phyloP scores from a whole-genome alignment of 139 green algal species.

The Haematococcus sp. region DNA sequence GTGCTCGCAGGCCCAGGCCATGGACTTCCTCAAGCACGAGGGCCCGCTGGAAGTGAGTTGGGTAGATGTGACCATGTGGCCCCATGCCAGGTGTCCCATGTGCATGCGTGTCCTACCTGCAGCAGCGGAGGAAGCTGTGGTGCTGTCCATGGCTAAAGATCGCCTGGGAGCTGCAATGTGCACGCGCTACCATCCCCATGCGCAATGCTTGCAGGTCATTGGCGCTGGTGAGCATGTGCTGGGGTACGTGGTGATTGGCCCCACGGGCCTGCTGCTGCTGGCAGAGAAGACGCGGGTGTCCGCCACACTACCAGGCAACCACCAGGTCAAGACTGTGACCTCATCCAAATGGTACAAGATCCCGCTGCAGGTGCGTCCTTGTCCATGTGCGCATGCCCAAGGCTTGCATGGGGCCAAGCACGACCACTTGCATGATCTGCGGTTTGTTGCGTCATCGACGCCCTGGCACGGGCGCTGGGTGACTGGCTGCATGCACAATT shows the following conservation, averaged over 20 bases:
- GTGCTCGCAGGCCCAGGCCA: slow-evolving; percentile 2
- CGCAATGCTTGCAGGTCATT: slow-evolving; percentile 31
- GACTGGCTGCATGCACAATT: too few species aligned
- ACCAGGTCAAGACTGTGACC: slow-evolving; percentile 80
- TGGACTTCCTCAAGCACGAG: slow-evolving; percentile 11
- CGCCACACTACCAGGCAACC: slow-evolving; percentile 80
- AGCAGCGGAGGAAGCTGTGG: too few species aligned
- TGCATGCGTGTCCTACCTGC: background rate
- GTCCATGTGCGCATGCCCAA: background rate
- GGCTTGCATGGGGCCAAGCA: background rate
- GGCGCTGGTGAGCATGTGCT: slow-evolving; percentile 71
- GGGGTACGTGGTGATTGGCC: slow-evolving; percentile 77
- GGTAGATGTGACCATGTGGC: background rate
- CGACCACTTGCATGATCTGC: too few species aligned
- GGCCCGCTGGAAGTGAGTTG: slow-evolving; percentile 14
- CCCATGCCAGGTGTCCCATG: too few species aligned
- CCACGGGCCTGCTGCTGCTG: slow-evolving; percentile 76
- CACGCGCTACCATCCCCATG: too few species aligned
- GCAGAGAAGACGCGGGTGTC: slow-evolving; percentile 71
- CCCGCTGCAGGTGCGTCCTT: slow-evolving; percentile 59
- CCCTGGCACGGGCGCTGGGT: too few species aligned
- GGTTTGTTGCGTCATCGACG: too few species aligned
- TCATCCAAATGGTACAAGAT: slow-evolving; percentile 80
- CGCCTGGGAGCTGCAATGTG: slow-evolving; percentile 1
- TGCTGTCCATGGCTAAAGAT: too few species aligned